Evolutionary conservation across 2,329 filamentous ascomycete species (phyloP), one percentile per base, ranked within the genome.

Genomic region (Claviceps purpurea): DNA sequence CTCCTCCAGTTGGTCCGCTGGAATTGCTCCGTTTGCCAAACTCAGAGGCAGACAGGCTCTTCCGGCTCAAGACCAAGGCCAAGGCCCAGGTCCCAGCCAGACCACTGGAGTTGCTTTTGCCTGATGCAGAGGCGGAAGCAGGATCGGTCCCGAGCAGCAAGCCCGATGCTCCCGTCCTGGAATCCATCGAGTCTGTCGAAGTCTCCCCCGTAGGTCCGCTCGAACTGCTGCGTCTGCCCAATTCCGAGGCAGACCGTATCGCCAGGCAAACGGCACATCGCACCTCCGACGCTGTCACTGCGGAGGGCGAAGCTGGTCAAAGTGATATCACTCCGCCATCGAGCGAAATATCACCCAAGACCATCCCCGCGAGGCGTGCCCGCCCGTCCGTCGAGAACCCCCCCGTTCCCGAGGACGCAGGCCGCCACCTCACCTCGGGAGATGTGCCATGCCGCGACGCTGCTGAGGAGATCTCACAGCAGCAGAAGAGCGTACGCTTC

Each of bases 401-500:
- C 20, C 16, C 41, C 11, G 10, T 30, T 41, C 34, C 3, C 16
- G 42, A 30, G 4, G 42, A 26, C 18, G 34, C 22, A 20, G 49
- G 16, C 20, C 46, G 18, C 1, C 22, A 34, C 10, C 5, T 3
- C 7, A 38, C 18, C 5, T 34, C 40, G n/a, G 52, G 40, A 22
- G 18, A 46, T 11, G 3, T 18, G 4, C 38, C 57, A 34, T 60
- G 57, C 1, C 57, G 57, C 38, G 60, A 61, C 46, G 52, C 52
- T 2, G 50, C 50, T n/a, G 61, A 61, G 16, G 51, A 41, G 6
- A 61, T 56, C 0, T 43, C 61, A 6, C 76, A 73, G 59, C 69
- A 72, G 39, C 68, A 67, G 42, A 89, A 87, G 68, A 83, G 77
- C 51, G 85, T 88, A 2, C 78, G 82, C 8, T 88, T 88, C 60